Evolutionary conservation across 768 basidiomycete species (phyloP).

Genomic region (Mycena olivaceomarginata): DNA sequence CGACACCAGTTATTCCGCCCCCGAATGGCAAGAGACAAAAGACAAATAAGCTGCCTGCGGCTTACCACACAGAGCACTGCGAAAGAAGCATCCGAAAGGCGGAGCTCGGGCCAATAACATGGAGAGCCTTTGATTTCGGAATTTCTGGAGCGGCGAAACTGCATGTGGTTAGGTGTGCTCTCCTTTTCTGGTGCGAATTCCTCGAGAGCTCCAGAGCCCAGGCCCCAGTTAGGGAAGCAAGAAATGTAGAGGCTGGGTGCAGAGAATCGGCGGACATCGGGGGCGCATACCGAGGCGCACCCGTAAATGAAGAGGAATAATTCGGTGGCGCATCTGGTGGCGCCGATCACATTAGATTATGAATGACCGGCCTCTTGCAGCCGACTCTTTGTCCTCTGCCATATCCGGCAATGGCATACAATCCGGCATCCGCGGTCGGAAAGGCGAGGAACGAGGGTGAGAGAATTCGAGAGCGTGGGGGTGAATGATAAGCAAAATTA

Average conservation of each 20-base stretch:
- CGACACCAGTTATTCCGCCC: neutral
- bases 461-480: neutral
- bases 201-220: neutral
- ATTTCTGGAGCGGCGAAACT: neutral
- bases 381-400: neutral
- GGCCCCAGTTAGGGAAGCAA: neutral
- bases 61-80: neutral
- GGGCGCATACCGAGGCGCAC: neutral
- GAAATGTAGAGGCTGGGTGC: neutral
- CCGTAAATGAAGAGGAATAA: neutral
- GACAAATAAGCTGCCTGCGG: conserved; percentile 13
- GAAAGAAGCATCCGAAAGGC: neutral
- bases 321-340: neutral
- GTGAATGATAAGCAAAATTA: neutral
- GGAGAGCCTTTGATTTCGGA: neutral
- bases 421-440: no score
- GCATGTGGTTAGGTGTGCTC: neutral
- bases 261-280: neutral
- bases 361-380: neutral
- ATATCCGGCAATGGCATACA: neutral
- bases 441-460: neutral
- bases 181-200: neutral
- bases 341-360: neutral
- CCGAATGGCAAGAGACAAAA: neutral
- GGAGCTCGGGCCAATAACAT: conserved; percentile 6